Conservation (phyloP, 2,329 filamentous ascomycete species). For the Fusarium sp. region DNA sequence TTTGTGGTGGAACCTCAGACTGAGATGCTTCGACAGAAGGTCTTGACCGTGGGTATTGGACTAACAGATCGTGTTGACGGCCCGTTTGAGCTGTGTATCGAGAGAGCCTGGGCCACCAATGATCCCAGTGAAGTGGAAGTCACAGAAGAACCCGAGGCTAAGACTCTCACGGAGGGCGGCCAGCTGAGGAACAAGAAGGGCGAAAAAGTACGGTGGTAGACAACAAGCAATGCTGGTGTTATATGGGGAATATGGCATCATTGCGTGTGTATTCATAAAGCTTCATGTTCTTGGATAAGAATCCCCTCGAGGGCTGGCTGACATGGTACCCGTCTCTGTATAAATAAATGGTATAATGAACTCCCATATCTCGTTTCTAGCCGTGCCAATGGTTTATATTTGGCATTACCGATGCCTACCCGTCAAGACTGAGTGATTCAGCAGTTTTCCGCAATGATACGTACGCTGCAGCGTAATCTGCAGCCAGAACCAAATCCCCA, state of each 20-base stretch:
- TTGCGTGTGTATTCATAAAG: constrained; percentile 15
- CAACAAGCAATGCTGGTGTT: not conserved
- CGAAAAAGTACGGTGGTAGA: constrained; percentile 54
- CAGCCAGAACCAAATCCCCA: constrained; percentile 72
- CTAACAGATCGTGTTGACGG: constrained; percentile 90
- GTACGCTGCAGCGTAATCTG: constrained; percentile 75
- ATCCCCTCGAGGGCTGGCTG: not conserved
- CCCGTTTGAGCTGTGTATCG: constrained; percentile 87
- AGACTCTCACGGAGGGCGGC: constrained; percentile 38
- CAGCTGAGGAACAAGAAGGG: constrained; percentile 54
- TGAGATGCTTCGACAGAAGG: constrained; percentile 86
- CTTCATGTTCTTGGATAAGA: constrained; percentile 4
- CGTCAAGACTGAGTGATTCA: constrained; percentile 45
- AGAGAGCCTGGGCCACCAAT: constrained; percentile 93
- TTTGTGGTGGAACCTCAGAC: constrained; percentile 93
- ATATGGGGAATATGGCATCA: not conserved
- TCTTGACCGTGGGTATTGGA: constrained; percentile 86
- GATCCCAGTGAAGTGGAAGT: constrained; percentile 46
- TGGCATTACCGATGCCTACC: constrained; percentile 14
- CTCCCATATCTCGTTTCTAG: not conserved
- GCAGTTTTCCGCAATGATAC: constrained; percentile 64
- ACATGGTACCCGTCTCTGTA: constrained; percentile 13
- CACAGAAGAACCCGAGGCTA: constrained; percentile 24
- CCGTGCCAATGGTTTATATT: not conserved
- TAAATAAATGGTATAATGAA: constrained; percentile 31